A percentile compares a stretch with the other conserved stretches of the same genome.
Evolutionary conservation across 345 rosid species (phyloP).

Genomic region (Geranium brycei): DNA sequence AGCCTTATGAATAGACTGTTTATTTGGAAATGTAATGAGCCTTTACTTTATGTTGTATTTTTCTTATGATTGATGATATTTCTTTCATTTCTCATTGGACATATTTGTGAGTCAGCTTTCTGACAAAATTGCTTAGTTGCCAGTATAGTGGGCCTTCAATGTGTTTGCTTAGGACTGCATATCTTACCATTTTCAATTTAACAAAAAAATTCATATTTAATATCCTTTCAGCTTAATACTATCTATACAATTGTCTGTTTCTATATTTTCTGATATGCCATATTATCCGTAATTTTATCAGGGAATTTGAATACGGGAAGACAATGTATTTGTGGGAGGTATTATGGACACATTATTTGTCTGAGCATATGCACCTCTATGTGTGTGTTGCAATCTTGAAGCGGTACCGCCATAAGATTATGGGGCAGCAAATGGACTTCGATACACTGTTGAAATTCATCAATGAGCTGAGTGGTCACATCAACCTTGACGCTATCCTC

Average conservation of each 20-base stretch:
- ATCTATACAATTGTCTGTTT: too few relatives aligned
- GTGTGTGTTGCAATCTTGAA: constrained; percentile 83
- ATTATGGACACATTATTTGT: constrained; percentile 73
- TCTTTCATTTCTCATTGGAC: too few relatives aligned
- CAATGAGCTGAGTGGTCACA: constrained; percentile 74
- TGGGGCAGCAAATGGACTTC: constrained; percentile 89
- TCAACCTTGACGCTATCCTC: constrained; percentile 52
- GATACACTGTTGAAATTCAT: constrained; percentile 90
- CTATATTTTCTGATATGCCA: background rate
- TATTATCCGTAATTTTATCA: constrained; percentile 11
- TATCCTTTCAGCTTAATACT: too few relatives aligned
- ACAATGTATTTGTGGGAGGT: constrained; percentile 90
- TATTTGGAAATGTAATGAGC: background rate
- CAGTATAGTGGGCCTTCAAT: too few relatives aligned
- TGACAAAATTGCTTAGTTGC: too few relatives aligned
- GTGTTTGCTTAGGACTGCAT: too few relatives aligned
- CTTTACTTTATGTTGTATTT: too few relatives aligned
- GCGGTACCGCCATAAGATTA: constrained; percentile 72
- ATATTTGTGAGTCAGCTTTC: too few relatives aligned
- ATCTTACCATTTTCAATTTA: too few relatives aligned
- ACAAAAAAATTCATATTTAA: too few relatives aligned
- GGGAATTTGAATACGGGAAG: constrained; percentile 76
- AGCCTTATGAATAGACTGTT: background rate
- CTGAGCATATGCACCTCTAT: constrained; percentile 83
- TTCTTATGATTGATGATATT: too few relatives aligned